Evolutionary conservation across 2,329 filamentous ascomycete species (phyloP).

Genomic region (Talaromyces sp.): DNA sequence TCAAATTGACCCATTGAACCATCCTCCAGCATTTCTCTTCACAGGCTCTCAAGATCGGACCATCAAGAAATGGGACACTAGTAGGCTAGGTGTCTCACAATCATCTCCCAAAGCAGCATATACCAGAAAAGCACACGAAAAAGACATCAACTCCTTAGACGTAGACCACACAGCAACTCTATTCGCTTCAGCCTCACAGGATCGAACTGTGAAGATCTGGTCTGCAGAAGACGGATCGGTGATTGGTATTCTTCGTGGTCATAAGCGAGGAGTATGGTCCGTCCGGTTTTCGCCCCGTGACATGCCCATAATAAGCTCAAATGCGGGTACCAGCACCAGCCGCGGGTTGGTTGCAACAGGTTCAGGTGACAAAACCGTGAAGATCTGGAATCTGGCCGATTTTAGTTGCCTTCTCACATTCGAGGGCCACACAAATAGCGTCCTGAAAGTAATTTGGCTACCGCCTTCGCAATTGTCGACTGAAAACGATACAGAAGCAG

Average conservation of each 20-base stretch:
- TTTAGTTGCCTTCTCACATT: constrained; percentile 92
- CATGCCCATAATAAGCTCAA: constrained; percentile 69
- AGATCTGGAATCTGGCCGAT: constrained; percentile 87
- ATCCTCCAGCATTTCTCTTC: constrained; percentile 78
- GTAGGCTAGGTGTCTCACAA: constrained; percentile 52
- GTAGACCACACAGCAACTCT: constrained; percentile 68
- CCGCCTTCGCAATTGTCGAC: constrained; percentile 43
- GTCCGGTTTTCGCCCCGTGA: constrained; percentile 80
- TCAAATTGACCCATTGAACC: constrained; percentile 65
- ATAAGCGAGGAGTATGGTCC: constrained; percentile 93
- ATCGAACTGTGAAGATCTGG: constrained; percentile 96
- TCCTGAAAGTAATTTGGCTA: constrained; percentile 90
- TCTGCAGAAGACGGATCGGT: constrained; percentile 84
- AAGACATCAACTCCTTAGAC: constrained; percentile 95
- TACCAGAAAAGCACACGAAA: constrained; percentile 94
- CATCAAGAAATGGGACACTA: constrained; percentile 87
- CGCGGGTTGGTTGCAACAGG: constrained; percentile 84
- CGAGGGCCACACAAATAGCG: constrained; percentile 92
- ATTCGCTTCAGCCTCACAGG: constrained; percentile 94
- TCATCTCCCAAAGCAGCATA: constrained; percentile 58
- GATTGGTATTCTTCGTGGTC: constrained; percentile 83
- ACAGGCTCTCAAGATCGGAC: constrained; percentile 95
- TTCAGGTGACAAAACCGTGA: constrained; percentile 92
- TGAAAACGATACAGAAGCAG: constrained; percentile 27
- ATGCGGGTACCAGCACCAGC: constrained; percentile 62